Evolutionary conservation across 768 basidiomycete genomes (phyloP).

Genomic region (Termitomyces eurrhizus): DNA sequence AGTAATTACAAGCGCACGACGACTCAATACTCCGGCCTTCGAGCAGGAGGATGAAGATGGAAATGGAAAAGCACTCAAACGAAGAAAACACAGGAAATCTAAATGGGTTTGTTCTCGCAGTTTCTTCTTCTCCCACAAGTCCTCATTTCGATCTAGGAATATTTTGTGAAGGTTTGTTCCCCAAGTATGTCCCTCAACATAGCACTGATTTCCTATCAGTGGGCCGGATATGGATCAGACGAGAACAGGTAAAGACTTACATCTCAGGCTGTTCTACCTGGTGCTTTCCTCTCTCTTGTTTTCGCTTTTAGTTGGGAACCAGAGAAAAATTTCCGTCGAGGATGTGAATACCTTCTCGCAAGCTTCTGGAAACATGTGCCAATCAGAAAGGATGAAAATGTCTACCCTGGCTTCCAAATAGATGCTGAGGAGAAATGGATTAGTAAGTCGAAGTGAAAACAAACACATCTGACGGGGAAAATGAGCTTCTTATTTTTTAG

Average conservation of each 20-base stretch:
- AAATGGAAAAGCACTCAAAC: too few species aligned
- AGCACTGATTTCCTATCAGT: neutral
- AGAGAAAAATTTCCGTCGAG: slow-evolving; percentile 42
- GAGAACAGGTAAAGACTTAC: neutral
- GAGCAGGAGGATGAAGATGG: neutral
- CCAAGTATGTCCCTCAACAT: neutral
- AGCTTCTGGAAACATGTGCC: slow-evolving; percentile 54
- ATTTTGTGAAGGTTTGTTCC: neutral
- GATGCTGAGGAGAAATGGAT: slow-evolving; percentile 52
- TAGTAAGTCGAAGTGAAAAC: slow-evolving; percentile 29
- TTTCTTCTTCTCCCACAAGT: neutral
- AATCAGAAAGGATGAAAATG: slow-evolving; percentile 50
- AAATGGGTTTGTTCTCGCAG: neutral
- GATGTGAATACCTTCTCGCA: slow-evolving; percentile 52
- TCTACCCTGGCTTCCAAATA: slow-evolving; percentile 46
- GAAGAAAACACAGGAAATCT: neutral
- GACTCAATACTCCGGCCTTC: neutral
- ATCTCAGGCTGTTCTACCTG: neutral
- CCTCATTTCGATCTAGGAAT: neutral
- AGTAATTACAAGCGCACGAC: neutral
- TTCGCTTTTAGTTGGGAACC: slow-evolving; percentile 63
- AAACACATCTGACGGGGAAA: neutral
- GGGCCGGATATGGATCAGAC: neutral
- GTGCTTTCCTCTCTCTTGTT: neutral
- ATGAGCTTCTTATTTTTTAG: slow-evolving; percentile 12